phyloP scores from a whole-genome alignment of 2,329 filamentous ascomycete genomes.

The Neobulgaria alba region DNA sequence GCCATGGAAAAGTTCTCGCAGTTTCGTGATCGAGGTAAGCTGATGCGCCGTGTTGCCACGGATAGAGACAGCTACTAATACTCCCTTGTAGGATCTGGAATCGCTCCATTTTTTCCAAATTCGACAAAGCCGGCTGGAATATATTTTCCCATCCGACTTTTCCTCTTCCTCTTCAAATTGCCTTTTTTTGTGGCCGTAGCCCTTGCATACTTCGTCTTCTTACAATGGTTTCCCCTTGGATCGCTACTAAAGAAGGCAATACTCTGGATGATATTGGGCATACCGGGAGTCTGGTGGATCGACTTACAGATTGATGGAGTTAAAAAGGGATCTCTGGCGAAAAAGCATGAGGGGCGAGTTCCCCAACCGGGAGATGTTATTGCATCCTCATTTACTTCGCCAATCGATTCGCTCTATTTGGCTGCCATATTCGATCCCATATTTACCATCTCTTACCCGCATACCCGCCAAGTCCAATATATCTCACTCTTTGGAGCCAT shows the following conservation, averaged over 20 bases:
- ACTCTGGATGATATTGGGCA: slow-evolving; percentile 78
- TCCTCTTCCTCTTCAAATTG: slow-evolving; percentile 74
- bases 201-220: slow-evolving; percentile 65
- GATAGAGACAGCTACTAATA: slow-evolving; percentile 5
- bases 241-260: slow-evolving; percentile 68
- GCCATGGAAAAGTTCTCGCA: slow-evolving; percentile 69
- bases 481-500: slow-evolving; percentile 73
- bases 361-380: slow-evolving; percentile 76
- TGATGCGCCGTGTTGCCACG: background rate
- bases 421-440: slow-evolving; percentile 94
- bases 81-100: slow-evolving; percentile 66
- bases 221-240: slow-evolving; percentile 73
- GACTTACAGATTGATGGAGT: slow-evolving; percentile 98
- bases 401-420: slow-evolving; percentile 87
- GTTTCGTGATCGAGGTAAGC: slow-evolving; percentile 60
- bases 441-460: slow-evolving; percentile 79
- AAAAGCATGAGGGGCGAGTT: slow-evolving; percentile 63
- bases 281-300: slow-evolving; percentile 95
- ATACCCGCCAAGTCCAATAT: slow-evolving; percentile 61
- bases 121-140: slow-evolving; percentile 55
- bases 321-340: slow-evolving; percentile 76
- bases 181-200: slow-evolving; percentile 65
- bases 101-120: slow-evolving; percentile 89
- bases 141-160: slow-evolving; percentile 54
- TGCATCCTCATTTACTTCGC: slow-evolving; percentile 83